Evolutionary conservation across 768 basidiomycete genomes (phyloP).

Genomic region (Phlebiopsis flavidoalba): DNA sequence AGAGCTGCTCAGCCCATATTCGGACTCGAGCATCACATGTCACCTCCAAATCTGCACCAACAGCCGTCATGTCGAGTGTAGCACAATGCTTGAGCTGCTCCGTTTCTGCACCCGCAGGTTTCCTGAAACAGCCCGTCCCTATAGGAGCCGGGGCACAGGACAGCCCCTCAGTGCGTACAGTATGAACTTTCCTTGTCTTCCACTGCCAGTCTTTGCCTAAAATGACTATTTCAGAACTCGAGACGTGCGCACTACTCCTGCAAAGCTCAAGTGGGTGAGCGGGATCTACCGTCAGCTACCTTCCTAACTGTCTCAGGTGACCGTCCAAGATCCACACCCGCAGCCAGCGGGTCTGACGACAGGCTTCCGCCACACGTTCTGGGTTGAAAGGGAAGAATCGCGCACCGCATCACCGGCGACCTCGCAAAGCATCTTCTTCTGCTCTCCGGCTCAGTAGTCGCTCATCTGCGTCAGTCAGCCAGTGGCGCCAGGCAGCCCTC

Average conservation of each 20-base stretch:
- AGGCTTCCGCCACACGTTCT: background rate
- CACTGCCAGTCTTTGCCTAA: background rate
- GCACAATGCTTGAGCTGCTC: background rate
- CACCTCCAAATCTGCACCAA: background rate
- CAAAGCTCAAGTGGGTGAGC: too few relatives aligned
- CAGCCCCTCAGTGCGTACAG: background rate
- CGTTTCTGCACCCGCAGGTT: background rate
- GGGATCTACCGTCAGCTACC: background rate
- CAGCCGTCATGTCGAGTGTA: background rate
- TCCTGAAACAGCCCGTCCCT: background rate
- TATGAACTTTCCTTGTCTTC: background rate
- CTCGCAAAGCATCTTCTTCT: background rate
- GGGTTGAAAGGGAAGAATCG: too few relatives aligned
- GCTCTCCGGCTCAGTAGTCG: background rate
- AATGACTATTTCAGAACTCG: background rate
- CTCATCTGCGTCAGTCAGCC: background rate
- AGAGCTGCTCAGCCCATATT: background rate
- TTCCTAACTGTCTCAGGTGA: background rate
- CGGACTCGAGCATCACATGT: background rate
- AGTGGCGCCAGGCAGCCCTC: too few relatives aligned
- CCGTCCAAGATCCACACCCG: background rate
- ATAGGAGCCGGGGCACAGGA: background rate
- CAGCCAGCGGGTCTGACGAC: background rate
- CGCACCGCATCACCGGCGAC: too few relatives aligned
- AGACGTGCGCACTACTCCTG: background rate